Base-by-base conservation (phyloP, 2,329 filamentous ascomycete species). In the Xylariaceae sp. region DNA sequence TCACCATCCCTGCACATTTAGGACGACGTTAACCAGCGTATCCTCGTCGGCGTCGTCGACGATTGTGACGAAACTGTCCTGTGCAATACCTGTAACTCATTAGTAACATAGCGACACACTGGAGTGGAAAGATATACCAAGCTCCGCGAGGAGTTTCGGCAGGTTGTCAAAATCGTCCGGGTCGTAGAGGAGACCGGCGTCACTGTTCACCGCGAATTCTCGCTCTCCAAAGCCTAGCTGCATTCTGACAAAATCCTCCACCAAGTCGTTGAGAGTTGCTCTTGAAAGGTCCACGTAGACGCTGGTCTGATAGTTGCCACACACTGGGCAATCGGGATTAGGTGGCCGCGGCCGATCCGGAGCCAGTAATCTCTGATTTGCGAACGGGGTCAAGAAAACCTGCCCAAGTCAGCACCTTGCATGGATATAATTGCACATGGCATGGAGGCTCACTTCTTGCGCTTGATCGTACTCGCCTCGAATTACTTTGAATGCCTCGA, bases 401-500 rank as follows among this genome's bases (percentile, higher is more conserved):
- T 80, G 40, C 27, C 18, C 5, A 6, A 16, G 25, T 44, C 14
- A 47, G 44, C 34, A 35, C 30, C 7, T 19, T 25, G 9, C n/a
- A 10, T 18, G n/a, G n/a, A n/a, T n/a, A n/a, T n/a, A n/a, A n/a
- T n/a, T n/a, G n/a, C n/a, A n/a, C n/a, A n/a, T n/a, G n/a, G n/a
- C n/a, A n/a, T n/a, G n/a, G n/a, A n/a, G n/a, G 36, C 15, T 43
- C 57, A 80, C 80, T 72, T 92, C 90, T 56, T 82, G 89, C 0
- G 81, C 79, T 47, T 78, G 75, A 21, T 69, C 63, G 38, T 80
- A 81, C 31, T 89, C 76, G 14, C 77, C 75, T 51, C 71, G 80
- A 37, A 98, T 64, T 16, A 96, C 81, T 58, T 95, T 96, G 68
- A 93, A 92, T 0, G 89, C 81, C 57, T 96, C 83, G 17, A 98